phyloP scores from a whole-genome alignment of 208 protist genomes.

The Wallacemonas sp. region DNA sequence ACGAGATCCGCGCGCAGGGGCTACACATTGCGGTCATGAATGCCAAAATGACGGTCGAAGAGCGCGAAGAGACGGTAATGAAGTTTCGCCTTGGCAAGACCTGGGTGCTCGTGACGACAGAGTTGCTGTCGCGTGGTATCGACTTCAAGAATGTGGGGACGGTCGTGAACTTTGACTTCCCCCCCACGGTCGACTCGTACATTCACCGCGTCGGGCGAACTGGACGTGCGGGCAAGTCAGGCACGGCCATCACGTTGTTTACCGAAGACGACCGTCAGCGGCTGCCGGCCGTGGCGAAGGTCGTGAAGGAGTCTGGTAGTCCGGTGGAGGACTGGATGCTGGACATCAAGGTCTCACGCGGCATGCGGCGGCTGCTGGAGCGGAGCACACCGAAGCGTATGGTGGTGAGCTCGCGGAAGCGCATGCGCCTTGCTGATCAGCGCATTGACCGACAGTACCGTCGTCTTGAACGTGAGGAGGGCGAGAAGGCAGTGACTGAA shows the following conservation, averaged over 20 bases:
- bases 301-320: slow-evolving; percentile 93
- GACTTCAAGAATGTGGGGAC: slow-evolving; percentile 97
- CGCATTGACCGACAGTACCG: slow-evolving; percentile 71
- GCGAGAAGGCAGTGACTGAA: slow-evolving; percentile 18
- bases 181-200: slow-evolving; percentile 93
- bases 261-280: slow-evolving; percentile 94
- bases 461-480: slow-evolving; percentile 59
- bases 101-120: slow-evolving; percentile 97
- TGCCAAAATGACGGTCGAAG: slow-evolving; percentile 81
- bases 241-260: slow-evolving; percentile 96
- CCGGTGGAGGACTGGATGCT: slow-evolving; percentile 96
- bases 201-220: slow-evolving; percentile 97
- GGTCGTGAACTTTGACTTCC: slow-evolving; percentile 99
- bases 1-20: slow-evolving; percentile 91
- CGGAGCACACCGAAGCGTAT: slow-evolving; percentile 80
- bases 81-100: slow-evolving; percentile 96
- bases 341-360: slow-evolving; percentile 76
- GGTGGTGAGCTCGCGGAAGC: slow-evolving; percentile 86
- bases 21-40: slow-evolving; percentile 92
- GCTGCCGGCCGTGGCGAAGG: slow-evolving; percentile 88
- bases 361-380: slow-evolving; percentile 53
- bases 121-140: slow-evolving; percentile 97
- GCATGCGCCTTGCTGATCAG: slow-evolving; percentile 78
- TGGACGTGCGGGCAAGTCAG: slow-evolving; percentile 86
- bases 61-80: slow-evolving; percentile 93